Evolutionary conservation across 345 rosid genomes (phyloP).

Genomic region (Populus deltoides): DNA sequence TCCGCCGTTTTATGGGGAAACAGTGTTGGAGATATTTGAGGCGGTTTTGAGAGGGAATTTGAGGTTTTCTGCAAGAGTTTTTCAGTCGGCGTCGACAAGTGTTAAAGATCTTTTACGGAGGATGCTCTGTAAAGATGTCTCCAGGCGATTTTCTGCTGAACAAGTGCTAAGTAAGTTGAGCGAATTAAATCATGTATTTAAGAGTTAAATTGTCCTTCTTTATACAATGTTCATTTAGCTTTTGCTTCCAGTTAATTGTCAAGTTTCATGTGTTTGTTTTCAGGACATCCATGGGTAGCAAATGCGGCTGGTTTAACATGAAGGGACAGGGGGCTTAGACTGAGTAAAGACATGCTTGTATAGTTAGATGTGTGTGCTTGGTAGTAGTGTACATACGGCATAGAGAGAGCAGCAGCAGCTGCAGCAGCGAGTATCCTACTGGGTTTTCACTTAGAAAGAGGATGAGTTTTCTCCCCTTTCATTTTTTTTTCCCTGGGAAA

Average conservation of each 20-base stretch:
- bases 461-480: background rate
- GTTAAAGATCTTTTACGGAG: slow-evolving; percentile 74
- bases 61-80: slow-evolving; percentile 55
- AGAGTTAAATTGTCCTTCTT: no score
- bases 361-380: no score
- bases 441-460: background rate
- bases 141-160: slow-evolving; percentile 68
- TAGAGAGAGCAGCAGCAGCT: background rate
- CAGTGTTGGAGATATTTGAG: slow-evolving; percentile 62
- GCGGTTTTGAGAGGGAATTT: slow-evolving; percentile 64
- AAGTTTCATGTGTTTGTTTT: background rate
- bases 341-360: background rate
- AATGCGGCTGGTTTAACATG: background rate
- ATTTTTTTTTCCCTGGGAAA: background rate
- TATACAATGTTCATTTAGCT: background rate
- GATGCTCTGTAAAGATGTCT: slow-evolving; percentile 73
- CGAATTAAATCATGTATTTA: background rate
- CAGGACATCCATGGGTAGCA: slow-evolving; percentile 32
- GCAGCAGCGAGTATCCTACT: background rate
- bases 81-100: slow-evolving; percentile 41
- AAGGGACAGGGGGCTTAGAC: background rate
- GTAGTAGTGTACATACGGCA: no score
- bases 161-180: slow-evolving; percentile 63
- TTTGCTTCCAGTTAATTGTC: background rate
- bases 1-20: slow-evolving; percentile 76